Percentiles rank a stretch among this genome's conserved stretches.
Evolutionary conservation across 257 asterid species (phyloP).

Genomic region (Apocynum venetum): DNA sequence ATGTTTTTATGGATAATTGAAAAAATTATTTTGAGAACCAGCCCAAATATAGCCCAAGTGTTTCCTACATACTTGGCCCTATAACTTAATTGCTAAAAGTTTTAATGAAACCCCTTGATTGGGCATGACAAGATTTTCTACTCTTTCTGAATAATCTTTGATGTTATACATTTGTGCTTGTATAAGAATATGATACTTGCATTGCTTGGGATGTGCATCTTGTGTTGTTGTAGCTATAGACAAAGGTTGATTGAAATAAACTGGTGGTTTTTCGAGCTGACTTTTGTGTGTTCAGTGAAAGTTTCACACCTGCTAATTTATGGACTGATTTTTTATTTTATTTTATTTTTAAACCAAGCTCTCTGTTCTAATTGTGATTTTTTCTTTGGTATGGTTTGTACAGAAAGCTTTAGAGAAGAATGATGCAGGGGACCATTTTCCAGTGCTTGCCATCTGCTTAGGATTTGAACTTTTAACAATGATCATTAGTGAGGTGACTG

Average conservation of each 20-base stretch:
- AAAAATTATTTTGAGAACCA: too few species aligned
- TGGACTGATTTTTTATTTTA: background rate
- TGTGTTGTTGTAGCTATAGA: background rate
- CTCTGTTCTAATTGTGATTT: constrained; percentile 13
- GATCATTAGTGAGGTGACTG: constrained; percentile 72
- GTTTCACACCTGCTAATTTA: background rate
- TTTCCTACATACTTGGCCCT: too few species aligned
- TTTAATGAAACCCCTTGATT: background rate
- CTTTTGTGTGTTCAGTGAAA: background rate
- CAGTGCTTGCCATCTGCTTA: constrained; percentile 88
- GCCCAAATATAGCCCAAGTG: too few species aligned
- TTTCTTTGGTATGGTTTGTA: constrained; percentile 23
- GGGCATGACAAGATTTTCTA: background rate
- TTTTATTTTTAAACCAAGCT: too few species aligned
- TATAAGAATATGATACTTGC: background rate
- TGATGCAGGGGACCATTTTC: constrained; percentile 85
- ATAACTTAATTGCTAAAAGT: background rate
- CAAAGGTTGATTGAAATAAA: background rate
- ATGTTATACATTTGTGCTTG: background rate
- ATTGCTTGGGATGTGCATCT: background rate
- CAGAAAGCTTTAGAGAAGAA: constrained; percentile 78
- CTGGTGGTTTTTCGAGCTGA: background rate
- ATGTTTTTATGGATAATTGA: too few species aligned
- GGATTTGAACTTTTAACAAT: constrained; percentile 86
- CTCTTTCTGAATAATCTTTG: background rate